Conservation (phyloP, 345 rosid genomes). For the Lepidium africanum region DNA sequence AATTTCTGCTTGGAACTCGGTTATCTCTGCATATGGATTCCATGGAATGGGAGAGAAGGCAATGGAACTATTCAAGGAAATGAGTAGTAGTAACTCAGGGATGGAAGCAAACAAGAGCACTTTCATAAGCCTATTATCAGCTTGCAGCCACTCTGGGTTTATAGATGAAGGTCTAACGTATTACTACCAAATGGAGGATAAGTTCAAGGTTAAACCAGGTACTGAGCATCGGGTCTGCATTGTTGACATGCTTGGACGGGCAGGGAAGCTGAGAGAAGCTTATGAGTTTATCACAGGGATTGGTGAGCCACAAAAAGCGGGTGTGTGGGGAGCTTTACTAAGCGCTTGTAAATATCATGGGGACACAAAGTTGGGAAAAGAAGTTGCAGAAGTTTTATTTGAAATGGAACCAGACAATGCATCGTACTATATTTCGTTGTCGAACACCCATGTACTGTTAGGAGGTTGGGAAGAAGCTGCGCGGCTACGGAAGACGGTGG, state of each 20-base stretch:
- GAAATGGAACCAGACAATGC: constrained; percentile 51
- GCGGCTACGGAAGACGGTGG: constrained; percentile 29
- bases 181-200: constrained; percentile 36
- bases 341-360: constrained; percentile 47
- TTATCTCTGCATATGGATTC: constrained; percentile 48
- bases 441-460: constrained; percentile 37
- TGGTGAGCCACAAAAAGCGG: constrained; percentile 29
- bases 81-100: constrained; percentile 20
- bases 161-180: constrained; percentile 37
- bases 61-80: constrained; percentile 36
- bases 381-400: constrained; percentile 48
- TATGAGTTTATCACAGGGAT: constrained; percentile 36
- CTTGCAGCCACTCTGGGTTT: constrained; percentile 52
- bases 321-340: constrained; percentile 53
- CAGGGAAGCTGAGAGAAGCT: constrained; percentile 47
- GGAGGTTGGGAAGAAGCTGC: constrained; percentile 52
- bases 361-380: constrained; percentile 35
- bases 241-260: constrained; percentile 54
- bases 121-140: constrained; percentile 42
- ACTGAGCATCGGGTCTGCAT: constrained; percentile 41
- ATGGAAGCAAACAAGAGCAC: constrained; percentile 40
- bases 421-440: constrained; percentile 37
- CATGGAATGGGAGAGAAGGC: constrained; percentile 47
- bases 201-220: constrained; percentile 35
- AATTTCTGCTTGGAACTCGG: constrained; percentile 40